phyloP scores from a whole-genome alignment of 257 asterid genomes.

The Solanum stenotomum region DNA sequence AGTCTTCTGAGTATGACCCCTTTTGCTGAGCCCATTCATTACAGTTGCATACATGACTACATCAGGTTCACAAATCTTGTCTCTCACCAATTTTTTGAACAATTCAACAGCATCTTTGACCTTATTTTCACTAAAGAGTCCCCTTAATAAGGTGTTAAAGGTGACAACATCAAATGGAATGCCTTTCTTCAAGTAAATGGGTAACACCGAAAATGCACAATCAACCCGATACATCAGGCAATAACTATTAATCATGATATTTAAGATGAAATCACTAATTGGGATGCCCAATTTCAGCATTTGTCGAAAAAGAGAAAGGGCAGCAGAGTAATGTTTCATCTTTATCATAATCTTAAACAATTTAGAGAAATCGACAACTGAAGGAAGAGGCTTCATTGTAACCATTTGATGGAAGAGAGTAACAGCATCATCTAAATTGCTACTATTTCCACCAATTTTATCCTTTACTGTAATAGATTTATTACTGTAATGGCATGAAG shows the following conservation, averaged over 20 bases:
- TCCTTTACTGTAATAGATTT: background rate
- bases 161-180: background rate
- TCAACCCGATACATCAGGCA: background rate
- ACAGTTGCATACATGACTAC: background rate
- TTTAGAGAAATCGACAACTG: background rate
- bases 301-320: background rate
- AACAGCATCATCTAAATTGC: background rate
- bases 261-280: background rate
- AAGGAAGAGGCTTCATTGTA: background rate
- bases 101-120: constrained; percentile 1
- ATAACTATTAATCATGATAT: background rate
- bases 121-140: constrained; percentile 4
- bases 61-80: background rate
- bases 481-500: background rate
- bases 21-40: constrained; percentile 21
- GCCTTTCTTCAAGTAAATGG: constrained; percentile 5
- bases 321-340: background rate
- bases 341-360: background rate
- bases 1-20: constrained; percentile 7
- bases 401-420: background rate
- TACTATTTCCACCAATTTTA: background rate
- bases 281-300: constrained; percentile 4
- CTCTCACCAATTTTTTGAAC: constrained; percentile 13
- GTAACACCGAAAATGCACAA: constrained; percentile 9
- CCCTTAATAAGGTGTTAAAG: constrained; percentile 7